phyloP scores from a whole-genome alignment of 2,329 filamentous ascomycete species.

The Diaporthe australafricana region DNA sequence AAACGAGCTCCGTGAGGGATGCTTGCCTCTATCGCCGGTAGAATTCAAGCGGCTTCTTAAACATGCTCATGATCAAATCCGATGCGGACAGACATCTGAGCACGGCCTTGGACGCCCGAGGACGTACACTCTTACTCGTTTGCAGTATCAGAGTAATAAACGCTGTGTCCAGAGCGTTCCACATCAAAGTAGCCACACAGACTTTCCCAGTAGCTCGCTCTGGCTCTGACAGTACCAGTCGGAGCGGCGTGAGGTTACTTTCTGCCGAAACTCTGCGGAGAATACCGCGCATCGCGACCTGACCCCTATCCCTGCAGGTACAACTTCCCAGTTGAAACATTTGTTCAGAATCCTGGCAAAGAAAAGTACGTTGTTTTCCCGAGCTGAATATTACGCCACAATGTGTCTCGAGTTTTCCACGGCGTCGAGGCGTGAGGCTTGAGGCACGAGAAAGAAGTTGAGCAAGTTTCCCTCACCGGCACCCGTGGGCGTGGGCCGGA shows the following conservation, averaged over 20 bases:
- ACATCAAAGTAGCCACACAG: not conserved
- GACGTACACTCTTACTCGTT: not conserved
- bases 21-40: conserved; percentile 14
- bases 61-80: conserved; percentile 17
- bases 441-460: not conserved
- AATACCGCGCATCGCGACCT: not conserved
- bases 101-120: conserved; percentile 5
- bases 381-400: conserved; percentile 1
- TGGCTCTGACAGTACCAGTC: not conserved
- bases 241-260: not conserved
- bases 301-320: conserved; percentile 9
- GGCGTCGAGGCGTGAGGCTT: no score
- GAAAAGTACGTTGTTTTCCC: conserved; percentile 18
- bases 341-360: not conserved
- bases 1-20: not conserved
- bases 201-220: not conserved
- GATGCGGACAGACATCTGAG: not conserved
- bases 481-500: conserved; percentile 1
- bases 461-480: conserved; percentile 25
- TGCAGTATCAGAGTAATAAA: not conserved
- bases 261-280: not conserved
- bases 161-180: not conserved
- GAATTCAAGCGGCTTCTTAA: conserved; percentile 20
- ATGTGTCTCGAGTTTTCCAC: not conserved
- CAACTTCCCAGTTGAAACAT: conserved; percentile 8